Percentiles rank a stretch among this genome's conserved stretches.
phyloP scores from a whole-genome alignment of 345 rosid genomes.

The Corchorus capsularis region DNA sequence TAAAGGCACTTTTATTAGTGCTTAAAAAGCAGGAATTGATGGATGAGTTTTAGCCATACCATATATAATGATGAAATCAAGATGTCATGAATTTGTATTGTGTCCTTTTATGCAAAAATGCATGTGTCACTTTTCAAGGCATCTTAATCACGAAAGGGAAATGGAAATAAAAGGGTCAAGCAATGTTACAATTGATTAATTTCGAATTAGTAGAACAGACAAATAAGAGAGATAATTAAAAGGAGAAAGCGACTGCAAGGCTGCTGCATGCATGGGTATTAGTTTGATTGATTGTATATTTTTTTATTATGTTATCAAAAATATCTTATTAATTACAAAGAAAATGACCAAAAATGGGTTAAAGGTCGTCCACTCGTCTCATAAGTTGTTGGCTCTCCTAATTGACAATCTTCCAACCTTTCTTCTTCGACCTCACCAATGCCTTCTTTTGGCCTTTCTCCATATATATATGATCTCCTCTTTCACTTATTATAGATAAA shows the following conservation, averaged over 20 bases:
- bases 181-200: not conserved
- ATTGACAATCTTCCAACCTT: constrained; percentile 1
- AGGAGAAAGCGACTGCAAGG: not conserved
- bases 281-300: not conserved
- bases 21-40: not conserved
- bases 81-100: not conserved
- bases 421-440: constrained; percentile 16
- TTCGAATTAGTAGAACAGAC: constrained; percentile 1
- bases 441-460: constrained; percentile 23
- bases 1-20: not conserved
- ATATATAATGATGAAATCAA: not conserved
- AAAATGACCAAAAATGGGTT: constrained; percentile 11
- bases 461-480: not conserved
- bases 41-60: not conserved
- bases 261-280: not conserved
- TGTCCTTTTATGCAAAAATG: not conserved
- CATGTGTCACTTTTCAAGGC: not conserved
- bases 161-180: not conserved
- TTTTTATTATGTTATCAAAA: not conserved
- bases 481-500: not conserved
- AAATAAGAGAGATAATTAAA: not conserved
- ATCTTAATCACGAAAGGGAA: not conserved
- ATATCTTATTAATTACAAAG: not conserved
- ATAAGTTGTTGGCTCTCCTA: constrained; percentile 13
- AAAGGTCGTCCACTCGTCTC: constrained; percentile 38